Base-by-base conservation (phyloP, 495 filamentous ascomycete genomes). In the Penicillium alfredii region DNA sequence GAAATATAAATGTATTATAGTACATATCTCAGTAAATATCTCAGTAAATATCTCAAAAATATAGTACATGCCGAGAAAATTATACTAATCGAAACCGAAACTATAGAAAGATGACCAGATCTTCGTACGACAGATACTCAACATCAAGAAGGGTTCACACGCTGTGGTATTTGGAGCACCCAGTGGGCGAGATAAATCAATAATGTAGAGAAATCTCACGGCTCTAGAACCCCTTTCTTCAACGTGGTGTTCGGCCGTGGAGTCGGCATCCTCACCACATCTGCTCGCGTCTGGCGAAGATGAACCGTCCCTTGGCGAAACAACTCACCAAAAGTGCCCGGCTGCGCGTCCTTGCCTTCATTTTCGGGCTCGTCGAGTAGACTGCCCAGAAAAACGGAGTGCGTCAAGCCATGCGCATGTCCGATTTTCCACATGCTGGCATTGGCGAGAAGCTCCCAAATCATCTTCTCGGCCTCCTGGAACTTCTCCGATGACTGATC, bases 291-390 rank as follows among this genome's bases (percentile, higher is more conserved):
- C 39, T 47, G 44, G 11, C 19, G 30, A 21, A 49, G 38, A 31
- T 44, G 35, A 9, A 34, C 31, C 20, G 34, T 40, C 2, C 40
- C 45, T 32, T 49, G 45, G n/a, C 45, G 30, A 18, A 49, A 19
- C 12, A 31, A 8, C 30, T 39, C 42, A 12, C 33, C 45, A 29
- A 38, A 49, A 3, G 45, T 49, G 7, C 41, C 41, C 4, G 27
- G 16, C 29, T 30, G 30, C 17, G 24, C 19, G 23, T 47, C 44
- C 21, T 35, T 38, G 20, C 30, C 31, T 24, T 14, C 19, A 30
- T 42, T 42, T 27, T 42, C 39, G 2, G 30, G 30, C 22, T 10
- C 15, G 12, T 47, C 39, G 39, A 31, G 42, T 13, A 47, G 40
- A 18, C n/a, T 8, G 5, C 32, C 40, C 20, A 43, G 21, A 7